Base-by-base conservation (phyloP, 2,329 filamentous ascomycete species). In the Sporothrix brasiliensis region DNA sequence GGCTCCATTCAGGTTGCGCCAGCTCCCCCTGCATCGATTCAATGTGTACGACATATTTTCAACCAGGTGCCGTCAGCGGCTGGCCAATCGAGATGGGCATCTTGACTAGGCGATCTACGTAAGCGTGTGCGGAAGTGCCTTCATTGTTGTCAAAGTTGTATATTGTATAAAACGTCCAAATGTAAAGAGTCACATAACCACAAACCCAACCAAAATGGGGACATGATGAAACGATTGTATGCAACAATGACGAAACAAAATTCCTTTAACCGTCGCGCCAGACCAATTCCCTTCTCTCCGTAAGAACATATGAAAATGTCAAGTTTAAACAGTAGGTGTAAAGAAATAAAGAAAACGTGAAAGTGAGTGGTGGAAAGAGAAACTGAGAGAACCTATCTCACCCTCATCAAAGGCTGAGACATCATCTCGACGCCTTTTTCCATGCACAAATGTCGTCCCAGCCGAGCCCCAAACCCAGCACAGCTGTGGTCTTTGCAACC, bases 401-500 rank as follows among this genome's bases (percentile, higher is more conserved):
- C 2, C 2, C 2, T 47, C 39, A 19, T 63, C 61, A 65, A 65
- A 50, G 14, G 61, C 41, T 39, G 13, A 27, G 9, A n/a, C 14
- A 47, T 16, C 21, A 14, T 19, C 39, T 10, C 24, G 11, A 7
- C 13, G 44, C 24, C 16, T 65, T 52, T 27, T 66, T 21, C 47
- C 47, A 39, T 27, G 9, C 47, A 66, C 47, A 66, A 24, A 24
- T 53, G 63, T 66, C 5, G 41, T 47, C 14, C 50, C 52, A 60
- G 41, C 66, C 50, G 52, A 53, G 50, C 11, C 65, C 65, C 19
- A 72, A 34, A 71, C 63, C 67, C 70, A 73, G 73, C 73, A 72
- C 72, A 70, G 73, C 70, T 72, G 72, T 70, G 49, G 61, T 44
- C 67, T 49, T 71, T 56, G 41, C 47, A 61, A 69, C 67, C 67